Evolutionary conservation across 2,329 filamentous ascomycete genomes (phyloP), one percentile per base, ranked within the genome.

Genomic region (Metarhizium humberi): DNA sequence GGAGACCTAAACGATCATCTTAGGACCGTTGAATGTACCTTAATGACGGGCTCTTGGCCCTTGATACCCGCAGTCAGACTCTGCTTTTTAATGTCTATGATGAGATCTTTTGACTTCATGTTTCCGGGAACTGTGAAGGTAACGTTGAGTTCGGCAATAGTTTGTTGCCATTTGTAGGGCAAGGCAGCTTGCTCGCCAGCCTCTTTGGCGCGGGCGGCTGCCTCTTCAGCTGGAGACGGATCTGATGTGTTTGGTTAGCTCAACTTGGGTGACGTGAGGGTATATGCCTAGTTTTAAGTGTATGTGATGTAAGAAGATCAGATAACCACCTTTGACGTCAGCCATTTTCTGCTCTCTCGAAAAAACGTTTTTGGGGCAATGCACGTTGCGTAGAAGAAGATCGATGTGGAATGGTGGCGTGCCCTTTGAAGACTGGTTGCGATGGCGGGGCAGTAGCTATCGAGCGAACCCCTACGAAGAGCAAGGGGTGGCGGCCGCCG

Each of bases 121-220:
- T 92, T 95, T 29, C 80, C 87, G 0, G 92, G 87, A 1, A 99
- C 84, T 32, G 81, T 76, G 57, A 95, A 80, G 52, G 80, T 86
- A 65, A 97, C 75, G 67, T 96, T 90, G 58, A 96, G 75, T 67
- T 97, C 94, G 63, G 79, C 80, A 69, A 99, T 96, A 29, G 88
- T 92, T 75, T 99, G 94, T 11, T 82, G 88, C 94, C 94, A 99
- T 75, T 95, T 94, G 84, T 99, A 99, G 1, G 94, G 94, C 46
- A 99, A 85, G 29, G 86, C 82, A 46, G 85, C 87, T 77, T 99
- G 94, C 75, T 99, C 94, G 64, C 86, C 87, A 55, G 81, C 78
- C 75, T 99, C 91, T 69, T 86, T 85, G 59, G 84, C 86, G 61
- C 76, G 77, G 56, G 80, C 78, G 20, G 81, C 81, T 11, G 78